phyloP scores from a whole-genome alignment of 495 filamentous ascomycete genomes.

The Aspergillus incahuasiensis region DNA sequence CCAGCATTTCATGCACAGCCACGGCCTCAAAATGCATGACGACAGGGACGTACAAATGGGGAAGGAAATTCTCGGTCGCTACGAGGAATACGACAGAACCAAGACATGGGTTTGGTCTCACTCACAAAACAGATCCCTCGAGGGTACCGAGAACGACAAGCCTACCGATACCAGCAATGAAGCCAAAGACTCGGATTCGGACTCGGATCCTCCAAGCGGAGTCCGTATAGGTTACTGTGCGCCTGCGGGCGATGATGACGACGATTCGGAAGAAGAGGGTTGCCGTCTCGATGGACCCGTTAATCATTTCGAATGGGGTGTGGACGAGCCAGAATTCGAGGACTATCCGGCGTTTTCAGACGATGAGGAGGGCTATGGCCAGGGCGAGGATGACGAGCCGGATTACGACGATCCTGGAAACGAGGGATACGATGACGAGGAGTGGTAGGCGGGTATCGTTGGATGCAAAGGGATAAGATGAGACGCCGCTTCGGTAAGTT shows the following conservation, averaged over 20 bases:
- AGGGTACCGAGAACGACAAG: not conserved
- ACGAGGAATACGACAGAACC: not conserved
- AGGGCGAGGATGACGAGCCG: not conserved
- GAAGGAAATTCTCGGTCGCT: slow-evolving; percentile 2
- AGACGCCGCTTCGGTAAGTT: not conserved
- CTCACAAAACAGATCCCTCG: not conserved
- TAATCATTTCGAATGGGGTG: not conserved
- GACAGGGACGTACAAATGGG: slow-evolving; percentile 1
- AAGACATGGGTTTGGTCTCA: not conserved
- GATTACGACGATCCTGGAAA: not conserved
- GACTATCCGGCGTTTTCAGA: not conserved
- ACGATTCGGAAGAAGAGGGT: not conserved
- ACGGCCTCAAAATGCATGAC: slow-evolving; percentile 9
- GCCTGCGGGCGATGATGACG: not conserved
- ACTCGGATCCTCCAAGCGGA: not conserved
- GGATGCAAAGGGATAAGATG: not conserved
- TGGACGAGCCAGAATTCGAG: slow-evolving; percentile 1
- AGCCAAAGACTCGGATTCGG: not conserved
- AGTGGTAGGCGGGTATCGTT: not conserved
- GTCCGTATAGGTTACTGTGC: not conserved
- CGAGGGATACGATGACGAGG: not conserved
- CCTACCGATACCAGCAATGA: not conserved
- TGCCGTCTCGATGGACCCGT: not conserved
- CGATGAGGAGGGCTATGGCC: not conserved
- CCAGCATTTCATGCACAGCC: slow-evolving; percentile 10